Percentiles rank a stretch among this genome's conserved stretches.
phyloP scores from a whole-genome alignment of 192 early-diverging fungal genomes.

The Gryganskiella cystojenkinii region DNA sequence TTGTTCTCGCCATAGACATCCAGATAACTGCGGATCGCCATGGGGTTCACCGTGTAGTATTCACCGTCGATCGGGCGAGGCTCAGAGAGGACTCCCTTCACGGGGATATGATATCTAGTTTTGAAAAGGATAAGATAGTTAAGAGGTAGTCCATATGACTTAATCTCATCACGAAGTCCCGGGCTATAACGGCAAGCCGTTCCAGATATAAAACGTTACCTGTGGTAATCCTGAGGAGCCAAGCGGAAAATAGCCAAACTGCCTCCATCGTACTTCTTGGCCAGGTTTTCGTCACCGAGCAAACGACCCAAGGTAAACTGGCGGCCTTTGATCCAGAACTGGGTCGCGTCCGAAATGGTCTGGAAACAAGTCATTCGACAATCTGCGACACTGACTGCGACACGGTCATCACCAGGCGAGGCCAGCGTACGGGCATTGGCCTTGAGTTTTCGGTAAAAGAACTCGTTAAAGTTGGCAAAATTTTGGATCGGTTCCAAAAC shows the following conservation, averaged over 20 bases:
- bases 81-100: slow-evolving; percentile 69
- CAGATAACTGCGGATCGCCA: slow-evolving; percentile 73
- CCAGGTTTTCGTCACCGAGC: slow-evolving; percentile 60
- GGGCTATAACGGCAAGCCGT: background rate
- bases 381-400: slow-evolving; percentile 81
- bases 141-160: background rate
- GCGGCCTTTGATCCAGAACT: slow-evolving; percentile 85
- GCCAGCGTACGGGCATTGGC: slow-evolving; percentile 62
- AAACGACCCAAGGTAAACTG: slow-evolving; percentile 73
- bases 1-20: slow-evolving; percentile 89
- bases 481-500: slow-evolving; percentile 73
- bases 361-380: slow-evolving; percentile 75
- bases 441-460: slow-evolving; percentile 87
- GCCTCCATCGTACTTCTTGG: slow-evolving; percentile 69
- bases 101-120: slow-evolving; percentile 70
- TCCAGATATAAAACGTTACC: slow-evolving; percentile 34
- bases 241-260: slow-evolving; percentile 77
- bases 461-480: slow-evolving; percentile 86
- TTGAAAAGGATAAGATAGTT: background rate
- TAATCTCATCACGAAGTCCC: too few species aligned
- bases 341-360: slow-evolving; percentile 70
- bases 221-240: slow-evolving; percentile 89
- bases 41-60: slow-evolving; percentile 88
- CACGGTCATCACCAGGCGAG: slow-evolving; percentile 57
- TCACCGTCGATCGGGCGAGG: slow-evolving; percentile 66